These are phyloP conservation scores for Paecilomyces sp. DNA, from an alignment of 2,329 filamentous ascomycete species.

Conservation along the genomic window DNA sequence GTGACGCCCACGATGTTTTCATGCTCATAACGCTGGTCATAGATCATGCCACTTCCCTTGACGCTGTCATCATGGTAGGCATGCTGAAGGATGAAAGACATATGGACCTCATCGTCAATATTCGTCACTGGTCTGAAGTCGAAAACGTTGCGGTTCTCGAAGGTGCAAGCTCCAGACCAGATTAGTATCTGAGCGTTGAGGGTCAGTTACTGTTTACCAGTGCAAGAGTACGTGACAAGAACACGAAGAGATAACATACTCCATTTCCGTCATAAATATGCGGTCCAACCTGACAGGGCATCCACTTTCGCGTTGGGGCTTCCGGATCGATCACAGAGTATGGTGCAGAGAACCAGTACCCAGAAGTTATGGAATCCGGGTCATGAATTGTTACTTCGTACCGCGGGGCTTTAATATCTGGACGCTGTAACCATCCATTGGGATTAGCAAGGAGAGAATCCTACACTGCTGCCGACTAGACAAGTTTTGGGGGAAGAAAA, in stretches of 20 bases:
- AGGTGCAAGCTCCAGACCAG: background rate
- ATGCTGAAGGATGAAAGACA: constrained; percentile 9
- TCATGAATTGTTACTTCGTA: background rate
- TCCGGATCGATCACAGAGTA: background rate
- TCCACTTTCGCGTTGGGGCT: background rate
- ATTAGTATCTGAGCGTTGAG: background rate
- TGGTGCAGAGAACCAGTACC: background rate
- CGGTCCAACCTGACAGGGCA: background rate
- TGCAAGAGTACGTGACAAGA: background rate
- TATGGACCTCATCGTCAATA: background rate
- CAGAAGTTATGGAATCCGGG: background rate
- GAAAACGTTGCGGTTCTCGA: background rate
- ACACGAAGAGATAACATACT: background rate
- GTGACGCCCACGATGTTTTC: constrained; percentile 31
- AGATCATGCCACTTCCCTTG: constrained; percentile 40
- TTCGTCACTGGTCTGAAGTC: background rate
- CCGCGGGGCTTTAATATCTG: background rate
- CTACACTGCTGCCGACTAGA: background rate
- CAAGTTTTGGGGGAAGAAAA: background rate
- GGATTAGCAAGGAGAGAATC: background rate
- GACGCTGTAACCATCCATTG: background rate
- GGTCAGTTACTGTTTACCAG: background rate
- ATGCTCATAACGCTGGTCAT: constrained; percentile 41
- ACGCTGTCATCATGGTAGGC: constrained; percentile 3
- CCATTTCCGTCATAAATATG: background rate